phyloP scores from a whole-genome alignment of 345 rosid genomes.

The Lepidium africanum region DNA sequence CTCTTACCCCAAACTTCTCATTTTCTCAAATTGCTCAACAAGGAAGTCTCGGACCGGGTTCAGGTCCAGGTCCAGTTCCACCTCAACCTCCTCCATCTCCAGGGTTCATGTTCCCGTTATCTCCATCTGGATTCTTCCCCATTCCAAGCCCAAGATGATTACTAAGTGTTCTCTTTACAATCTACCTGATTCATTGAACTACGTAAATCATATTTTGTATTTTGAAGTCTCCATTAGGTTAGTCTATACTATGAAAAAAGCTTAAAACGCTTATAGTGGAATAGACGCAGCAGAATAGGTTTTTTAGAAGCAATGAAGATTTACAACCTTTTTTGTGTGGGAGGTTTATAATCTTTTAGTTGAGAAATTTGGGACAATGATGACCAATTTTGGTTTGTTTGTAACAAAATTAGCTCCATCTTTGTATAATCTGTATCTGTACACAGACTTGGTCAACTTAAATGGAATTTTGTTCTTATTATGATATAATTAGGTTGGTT shows the following conservation, averaged over 20 bases:
- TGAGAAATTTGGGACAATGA: slow-evolving; percentile 11
- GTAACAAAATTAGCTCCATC: background rate
- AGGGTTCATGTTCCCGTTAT: slow-evolving; percentile 48
- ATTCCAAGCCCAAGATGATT: slow-evolving; percentile 25
- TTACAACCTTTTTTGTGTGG: background rate
- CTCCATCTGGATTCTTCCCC: slow-evolving; percentile 27
- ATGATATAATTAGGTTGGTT: background rate
- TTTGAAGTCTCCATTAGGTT: background rate
- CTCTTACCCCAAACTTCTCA: slow-evolving; percentile 60
- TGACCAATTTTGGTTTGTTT: slow-evolving; percentile 4
- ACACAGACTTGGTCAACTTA: background rate
- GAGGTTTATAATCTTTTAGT: background rate
- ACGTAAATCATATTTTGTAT: background rate
- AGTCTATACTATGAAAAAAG: slow-evolving; percentile 12
- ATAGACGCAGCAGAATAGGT: slow-evolving; percentile 9
- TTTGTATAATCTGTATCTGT: slow-evolving; percentile 6
- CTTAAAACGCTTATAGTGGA: slow-evolving; percentile 16
- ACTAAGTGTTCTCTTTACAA: slow-evolving; percentile 4
- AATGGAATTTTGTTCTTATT: background rate
- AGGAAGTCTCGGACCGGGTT: slow-evolving; percentile 72
- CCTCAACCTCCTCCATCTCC: slow-evolving; percentile 78
- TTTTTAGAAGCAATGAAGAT: background rate
- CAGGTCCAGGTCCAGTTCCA: slow-evolving; percentile 40
- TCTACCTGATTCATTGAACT: background rate
- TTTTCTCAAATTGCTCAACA: slow-evolving; percentile 63